phyloP scores from a whole-genome alignment of 2,329 filamentous ascomycete genomes.

The Ophiostoma ips region DNA sequence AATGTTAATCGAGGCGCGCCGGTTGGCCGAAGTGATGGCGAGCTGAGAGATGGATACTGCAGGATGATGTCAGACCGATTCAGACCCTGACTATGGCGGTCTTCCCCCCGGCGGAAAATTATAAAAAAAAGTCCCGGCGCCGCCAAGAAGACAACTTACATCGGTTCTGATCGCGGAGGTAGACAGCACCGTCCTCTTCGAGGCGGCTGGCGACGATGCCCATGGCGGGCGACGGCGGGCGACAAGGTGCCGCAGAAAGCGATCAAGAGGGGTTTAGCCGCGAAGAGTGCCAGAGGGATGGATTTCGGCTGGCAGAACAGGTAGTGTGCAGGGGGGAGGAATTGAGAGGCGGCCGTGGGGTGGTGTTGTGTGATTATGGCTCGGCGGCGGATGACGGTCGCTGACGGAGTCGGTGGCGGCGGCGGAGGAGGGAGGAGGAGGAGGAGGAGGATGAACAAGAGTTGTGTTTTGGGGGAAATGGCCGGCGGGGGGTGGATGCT shows the following conservation, averaged over 20 bases:
- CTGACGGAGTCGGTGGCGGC: too few species aligned
- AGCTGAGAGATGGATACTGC: slow-evolving; percentile 79
- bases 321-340: not conserved
- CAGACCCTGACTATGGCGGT: too few species aligned
- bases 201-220: slow-evolving; percentile 81
- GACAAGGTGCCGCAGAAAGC: not conserved
- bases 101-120: too few species aligned
- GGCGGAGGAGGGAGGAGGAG: too few species aligned
- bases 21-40: slow-evolving; percentile 64
- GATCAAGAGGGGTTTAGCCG: not conserved
- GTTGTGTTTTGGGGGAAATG: too few species aligned
- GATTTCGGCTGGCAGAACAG: too few species aligned
- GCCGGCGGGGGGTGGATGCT: too few species aligned
- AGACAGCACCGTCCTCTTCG: slow-evolving; percentile 69
- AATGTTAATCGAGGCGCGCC: slow-evolving; percentile 63
- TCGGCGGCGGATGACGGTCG: too few species aligned
- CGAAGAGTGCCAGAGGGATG: too few species aligned
- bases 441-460: too few species aligned
- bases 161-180: slow-evolving; percentile 81
- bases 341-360: too few species aligned
- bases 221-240: slow-evolving; percentile 42
- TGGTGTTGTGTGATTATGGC: too few species aligned
- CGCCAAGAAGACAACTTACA: slow-evolving; percentile 41
- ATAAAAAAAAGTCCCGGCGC: not conserved
- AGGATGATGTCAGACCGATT: not conserved